Evolutionary conservation across 495 filamentous ascomycete species (phyloP), one percentile per base, ranked within the genome.

Genomic region (Aspergillus kassunensis): DNA sequence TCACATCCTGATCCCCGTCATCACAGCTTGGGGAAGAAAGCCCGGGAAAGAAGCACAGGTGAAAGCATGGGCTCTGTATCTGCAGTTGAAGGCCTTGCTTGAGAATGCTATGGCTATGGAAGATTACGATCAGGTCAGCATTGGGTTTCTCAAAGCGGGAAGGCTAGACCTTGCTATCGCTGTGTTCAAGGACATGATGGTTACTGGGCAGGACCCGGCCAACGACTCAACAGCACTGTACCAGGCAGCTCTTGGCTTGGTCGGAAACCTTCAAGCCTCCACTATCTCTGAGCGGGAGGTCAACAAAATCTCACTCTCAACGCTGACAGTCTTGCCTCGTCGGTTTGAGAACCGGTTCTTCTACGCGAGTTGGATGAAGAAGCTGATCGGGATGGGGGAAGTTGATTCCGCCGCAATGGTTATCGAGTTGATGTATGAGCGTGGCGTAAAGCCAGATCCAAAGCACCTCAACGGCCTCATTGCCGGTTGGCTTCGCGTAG

Each of bases 101-200:
- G 82, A 81, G 3, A 58, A 78, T 18, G 63, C 75, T 11, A 88
- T 92, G 70, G 81, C 70, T 7, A 85, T 90, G 72, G 72, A 82
- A 18, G 87, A 92, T 63, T 92, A 89, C 58, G 88, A 91, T 64
- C 69, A 72, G 27, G 66, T 92, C 19, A 82, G 79, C 44, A 78
- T 80, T 33, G 72, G 74, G 31, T 83, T 90, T 54, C 69, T 92
- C 8, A 71, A 77, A 5, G 73, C 78, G 7, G 77, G 80, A 41
- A 65, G 76, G 39, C 68, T 78, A 10, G 81, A 89, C 58, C 70
- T 83, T 29, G 88, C 83, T 1, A 74, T 90, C 48, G 80, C 83
- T 37, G 80, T 84, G 1, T 92, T 92, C 71, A 87, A 85, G 46
- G 88, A 92, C 62, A 89, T 91, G 87, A 90, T 91, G 86, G 80